phyloP scores from a whole-genome alignment of 164 flowering plant species.

The Sedum album region DNA sequence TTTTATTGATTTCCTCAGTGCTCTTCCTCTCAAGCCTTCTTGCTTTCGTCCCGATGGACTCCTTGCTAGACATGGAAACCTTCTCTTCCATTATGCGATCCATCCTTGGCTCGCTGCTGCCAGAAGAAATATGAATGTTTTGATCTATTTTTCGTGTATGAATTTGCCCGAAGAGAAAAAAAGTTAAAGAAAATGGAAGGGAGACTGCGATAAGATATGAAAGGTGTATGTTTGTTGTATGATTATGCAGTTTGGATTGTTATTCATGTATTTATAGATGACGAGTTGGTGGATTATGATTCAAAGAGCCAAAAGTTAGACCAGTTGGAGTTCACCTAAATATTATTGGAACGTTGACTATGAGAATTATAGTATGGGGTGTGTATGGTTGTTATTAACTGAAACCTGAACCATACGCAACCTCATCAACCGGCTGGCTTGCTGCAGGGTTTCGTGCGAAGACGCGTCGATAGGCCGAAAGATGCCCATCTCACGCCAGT shows the following conservation, averaged over 20 bases:
- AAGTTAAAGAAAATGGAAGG: not conserved
- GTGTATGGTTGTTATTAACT: not conserved
- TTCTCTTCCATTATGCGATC: not conserved
- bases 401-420: not conserved
- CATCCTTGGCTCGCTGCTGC: not conserved
- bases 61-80: not conserved
- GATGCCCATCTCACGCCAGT: not conserved
- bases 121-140: not conserved
- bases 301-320: not conserved
- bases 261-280: not conserved
- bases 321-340: slow-evolving; percentile 5
- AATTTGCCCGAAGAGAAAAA: not conserved
- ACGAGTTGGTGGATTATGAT: not conserved
- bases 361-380: too few relatives aligned
- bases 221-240: not conserved
- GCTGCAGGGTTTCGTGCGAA: not conserved
- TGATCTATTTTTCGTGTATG: not conserved
- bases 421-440: too few relatives aligned
- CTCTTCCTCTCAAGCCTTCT: slow-evolving; percentile 28
- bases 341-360: not conserved
- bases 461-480: not conserved
- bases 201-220: not conserved
- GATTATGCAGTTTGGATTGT: not conserved
- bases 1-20: slow-evolving; percentile 44
- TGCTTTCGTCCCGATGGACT: not conserved